These are phyloP conservation scores for Colletotrichum liriopes DNA, from an alignment of 2,329 filamentous ascomycete species.

Conservation along the genomic window DNA sequence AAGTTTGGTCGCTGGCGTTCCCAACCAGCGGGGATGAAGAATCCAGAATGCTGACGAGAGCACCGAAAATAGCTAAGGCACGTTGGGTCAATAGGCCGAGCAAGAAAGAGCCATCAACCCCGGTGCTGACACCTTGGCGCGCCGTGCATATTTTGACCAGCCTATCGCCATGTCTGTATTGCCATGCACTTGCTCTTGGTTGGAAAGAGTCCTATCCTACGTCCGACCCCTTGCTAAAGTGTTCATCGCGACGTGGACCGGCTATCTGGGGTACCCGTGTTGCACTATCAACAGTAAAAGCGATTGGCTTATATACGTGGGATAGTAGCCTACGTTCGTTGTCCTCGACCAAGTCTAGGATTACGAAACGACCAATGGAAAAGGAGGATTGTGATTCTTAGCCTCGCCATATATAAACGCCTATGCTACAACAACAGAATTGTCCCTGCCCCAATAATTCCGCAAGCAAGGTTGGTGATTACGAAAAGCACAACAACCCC, in stretches of 20 bases:
- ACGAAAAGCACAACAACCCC: conserved; percentile 29
- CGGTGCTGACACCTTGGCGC: conserved; percentile 16
- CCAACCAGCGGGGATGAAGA: conserved; percentile 1
- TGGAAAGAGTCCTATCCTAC: background rate
- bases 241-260: background rate
- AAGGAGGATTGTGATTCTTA: background rate
- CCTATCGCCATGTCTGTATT: conserved; percentile 20
- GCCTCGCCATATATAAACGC: conserved; percentile 16
- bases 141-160: background rate
- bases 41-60: conserved; percentile 35
- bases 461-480: conserved; percentile 8
- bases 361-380: background rate
- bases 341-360: background rate
- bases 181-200: background rate
- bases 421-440: conserved; percentile 6
- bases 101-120: background rate
- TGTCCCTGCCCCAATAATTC: background rate
- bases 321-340: background rate
- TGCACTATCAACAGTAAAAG: background rate
- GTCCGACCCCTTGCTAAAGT: background rate
- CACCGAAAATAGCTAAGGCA: background rate
- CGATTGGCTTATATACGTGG: background rate
- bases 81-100: background rate
- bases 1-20: background rate
- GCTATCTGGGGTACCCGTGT: background rate